Evolutionary conservation across 805 yeast species (phyloP), one percentile per base, ranked within the genome.

Genomic region (Ogataea paraovalis): DNA sequence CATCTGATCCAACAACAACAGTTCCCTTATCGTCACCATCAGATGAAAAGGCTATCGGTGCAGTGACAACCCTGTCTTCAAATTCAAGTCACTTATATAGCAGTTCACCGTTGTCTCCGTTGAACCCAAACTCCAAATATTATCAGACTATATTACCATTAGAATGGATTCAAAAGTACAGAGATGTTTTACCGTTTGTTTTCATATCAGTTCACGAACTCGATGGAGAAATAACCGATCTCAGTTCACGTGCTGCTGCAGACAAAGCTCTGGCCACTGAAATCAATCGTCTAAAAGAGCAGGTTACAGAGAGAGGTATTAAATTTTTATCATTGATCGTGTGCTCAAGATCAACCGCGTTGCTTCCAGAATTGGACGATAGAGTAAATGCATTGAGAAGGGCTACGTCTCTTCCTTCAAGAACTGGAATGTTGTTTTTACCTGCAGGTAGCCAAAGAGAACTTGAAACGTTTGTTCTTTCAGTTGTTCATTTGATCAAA

Each of bases 141-240:
- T 76, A 78, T 1, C 64, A 70, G 32, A 72, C 74, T 0, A 52
- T 79, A 1, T 56, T 79, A 27, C 68, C 75, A 2, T 52, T 59
- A 1, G 65, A 74, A 22, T 83, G 87, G 88, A 49, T 80, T 13
- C 68, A 71, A 32, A 81, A 79, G 55, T 78, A 81, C 55, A 64
- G 66, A 23, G 65, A 70, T n/a, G 46, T 65, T 3, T 38, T 69
- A n/a, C 87, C 87, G 0, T 54, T 75, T 1, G 72, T 75, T 0
- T 70, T 73, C 38, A 62, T 82, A 2, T 58, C 75, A 2, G 70
- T 79, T 33, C 71, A 72, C 53, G 72, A 73, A 42, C 50, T 77
- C 13, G 59, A 55, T 20, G 53, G 64, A 10, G 72, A 69, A 19
- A 55, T 59, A 3, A 50, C 56, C 1, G 65, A 63, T 22, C 46